phyloP scores from a whole-genome alignment of 2,329 filamentous ascomycete genomes.

The Fonsecaea pugnacius region DNA sequence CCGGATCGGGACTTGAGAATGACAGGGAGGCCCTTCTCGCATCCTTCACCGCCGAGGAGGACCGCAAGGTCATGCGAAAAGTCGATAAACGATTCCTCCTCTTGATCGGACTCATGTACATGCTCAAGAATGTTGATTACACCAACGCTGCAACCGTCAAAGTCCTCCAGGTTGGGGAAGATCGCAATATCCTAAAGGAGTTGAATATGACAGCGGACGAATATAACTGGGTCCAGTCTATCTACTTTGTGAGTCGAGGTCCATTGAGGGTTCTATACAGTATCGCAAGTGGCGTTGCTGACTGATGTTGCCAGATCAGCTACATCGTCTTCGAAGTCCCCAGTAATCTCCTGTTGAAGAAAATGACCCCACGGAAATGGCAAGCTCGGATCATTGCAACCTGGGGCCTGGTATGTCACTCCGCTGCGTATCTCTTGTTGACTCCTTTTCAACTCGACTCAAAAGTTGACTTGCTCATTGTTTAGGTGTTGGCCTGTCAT shows the following conservation, averaged over 20 bases:
- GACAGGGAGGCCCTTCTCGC: constrained; percentile 42
- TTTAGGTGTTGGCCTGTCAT: constrained; percentile 42
- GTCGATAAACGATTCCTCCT: constrained; percentile 70
- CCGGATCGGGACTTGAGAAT: constrained; percentile 12
- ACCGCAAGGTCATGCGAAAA: constrained; percentile 47
- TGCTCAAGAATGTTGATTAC: constrained; percentile 58
- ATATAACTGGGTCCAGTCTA: constrained; percentile 50
- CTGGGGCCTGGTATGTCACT: constrained; percentile 41
- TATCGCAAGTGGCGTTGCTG: not conserved
- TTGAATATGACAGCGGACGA: constrained; percentile 48
- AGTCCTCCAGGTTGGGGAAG: constrained; percentile 49
- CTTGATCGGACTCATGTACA: constrained; percentile 66
- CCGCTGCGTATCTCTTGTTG: not conserved
- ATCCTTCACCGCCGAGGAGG: constrained; percentile 47
- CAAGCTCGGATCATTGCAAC: constrained; percentile 46
- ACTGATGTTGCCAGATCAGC: constrained; percentile 33
- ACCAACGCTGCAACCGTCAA: constrained; percentile 50
- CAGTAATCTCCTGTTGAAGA: constrained; percentile 47
- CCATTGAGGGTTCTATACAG: not conserved
- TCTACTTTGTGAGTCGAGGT: constrained; percentile 44
- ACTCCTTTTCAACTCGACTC: not conserved
- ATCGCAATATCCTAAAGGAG: constrained; percentile 46
- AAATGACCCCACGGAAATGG: constrained; percentile 44
- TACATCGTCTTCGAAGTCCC: constrained; percentile 51
- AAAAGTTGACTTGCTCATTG: constrained; percentile 16